These are phyloP conservation scores for Chionographis japonica DNA, from an alignment of 106 monocot species.

Conservation along the genomic window DNA sequence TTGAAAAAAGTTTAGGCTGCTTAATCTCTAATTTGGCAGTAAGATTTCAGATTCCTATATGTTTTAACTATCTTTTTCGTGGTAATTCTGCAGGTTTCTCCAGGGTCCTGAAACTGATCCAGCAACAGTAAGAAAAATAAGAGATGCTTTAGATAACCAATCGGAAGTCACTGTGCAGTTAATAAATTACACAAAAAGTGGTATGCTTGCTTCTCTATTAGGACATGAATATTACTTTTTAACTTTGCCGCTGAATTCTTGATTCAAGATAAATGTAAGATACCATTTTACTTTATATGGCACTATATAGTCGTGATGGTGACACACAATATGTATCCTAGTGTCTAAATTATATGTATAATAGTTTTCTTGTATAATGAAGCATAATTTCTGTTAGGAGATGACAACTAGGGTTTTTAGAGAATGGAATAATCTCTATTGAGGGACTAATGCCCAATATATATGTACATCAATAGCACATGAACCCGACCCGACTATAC, in stretches of 20 bases:
- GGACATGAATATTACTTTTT: background rate
- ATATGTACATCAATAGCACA: too few relatives aligned
- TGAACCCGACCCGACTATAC: too few relatives aligned
- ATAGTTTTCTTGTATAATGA: too few relatives aligned
- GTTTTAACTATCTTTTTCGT: constrained; percentile 3
- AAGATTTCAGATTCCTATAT: background rate
- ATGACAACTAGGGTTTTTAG: too few relatives aligned
- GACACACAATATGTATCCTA: too few relatives aligned
- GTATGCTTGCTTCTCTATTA: constrained; percentile 37
- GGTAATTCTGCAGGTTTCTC: constrained; percentile 67
- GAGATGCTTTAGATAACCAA: constrained; percentile 92
- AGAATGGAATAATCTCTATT: too few relatives aligned
- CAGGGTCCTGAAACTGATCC: constrained; percentile 97
- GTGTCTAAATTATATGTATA: too few relatives aligned
- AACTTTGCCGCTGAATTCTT: background rate
- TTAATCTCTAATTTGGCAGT: background rate
- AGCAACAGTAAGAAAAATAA: constrained; percentile 83
- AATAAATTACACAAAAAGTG: constrained; percentile 96
- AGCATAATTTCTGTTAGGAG: too few relatives aligned
- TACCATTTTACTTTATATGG: background rate
- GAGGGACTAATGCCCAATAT: too few relatives aligned
- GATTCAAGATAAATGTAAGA: background rate
- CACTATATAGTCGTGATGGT: too few relatives aligned
- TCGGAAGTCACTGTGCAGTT: constrained; percentile 89
- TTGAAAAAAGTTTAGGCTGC: background rate